Evolutionary conservation across 73 alveolate genomes (phyloP).

Genomic region (Durusdinium trenchii): DNA sequence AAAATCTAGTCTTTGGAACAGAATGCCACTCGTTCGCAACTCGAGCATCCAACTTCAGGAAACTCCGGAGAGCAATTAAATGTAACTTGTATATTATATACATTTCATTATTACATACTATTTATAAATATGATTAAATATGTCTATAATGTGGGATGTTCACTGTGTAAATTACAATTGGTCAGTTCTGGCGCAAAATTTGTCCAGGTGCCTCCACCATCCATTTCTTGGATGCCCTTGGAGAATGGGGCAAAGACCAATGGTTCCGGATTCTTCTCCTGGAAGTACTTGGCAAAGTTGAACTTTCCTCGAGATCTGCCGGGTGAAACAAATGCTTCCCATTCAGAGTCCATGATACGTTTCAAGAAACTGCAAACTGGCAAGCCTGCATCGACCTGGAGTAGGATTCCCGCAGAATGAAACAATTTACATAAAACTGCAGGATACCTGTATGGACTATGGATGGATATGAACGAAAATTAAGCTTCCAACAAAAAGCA

Average conservation of each 20-base stretch:
- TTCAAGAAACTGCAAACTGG: neutral
- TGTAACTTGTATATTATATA: no score
- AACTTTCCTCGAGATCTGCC: conserved; percentile 39
- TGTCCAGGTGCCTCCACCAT: conserved; percentile 83
- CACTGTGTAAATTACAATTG: no score
- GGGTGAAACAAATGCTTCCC: neutral
- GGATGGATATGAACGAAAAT: neutral
- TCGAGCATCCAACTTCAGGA: no score
- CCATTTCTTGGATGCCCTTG: conserved; percentile 98
- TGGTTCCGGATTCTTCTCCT: conserved; percentile 99
- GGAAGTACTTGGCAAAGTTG: conserved; percentile 89
- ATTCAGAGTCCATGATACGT: neutral
- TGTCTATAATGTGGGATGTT: neutral
- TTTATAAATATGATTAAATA: no score
- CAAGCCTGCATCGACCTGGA: neutral
- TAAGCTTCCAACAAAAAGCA: no score
- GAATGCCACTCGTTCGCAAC: no score
- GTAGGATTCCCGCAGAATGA: neutral
- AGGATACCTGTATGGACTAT: neutral
- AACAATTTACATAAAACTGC: neutral
- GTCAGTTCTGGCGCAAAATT: no score
- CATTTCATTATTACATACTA: neutral
- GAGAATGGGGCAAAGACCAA: conserved; percentile 99
- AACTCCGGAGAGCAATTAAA: no score
- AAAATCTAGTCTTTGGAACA: no score